Evolutionary conservation across 768 basidiomycete species (phyloP).

Genomic region (Ramaria sp.): DNA sequence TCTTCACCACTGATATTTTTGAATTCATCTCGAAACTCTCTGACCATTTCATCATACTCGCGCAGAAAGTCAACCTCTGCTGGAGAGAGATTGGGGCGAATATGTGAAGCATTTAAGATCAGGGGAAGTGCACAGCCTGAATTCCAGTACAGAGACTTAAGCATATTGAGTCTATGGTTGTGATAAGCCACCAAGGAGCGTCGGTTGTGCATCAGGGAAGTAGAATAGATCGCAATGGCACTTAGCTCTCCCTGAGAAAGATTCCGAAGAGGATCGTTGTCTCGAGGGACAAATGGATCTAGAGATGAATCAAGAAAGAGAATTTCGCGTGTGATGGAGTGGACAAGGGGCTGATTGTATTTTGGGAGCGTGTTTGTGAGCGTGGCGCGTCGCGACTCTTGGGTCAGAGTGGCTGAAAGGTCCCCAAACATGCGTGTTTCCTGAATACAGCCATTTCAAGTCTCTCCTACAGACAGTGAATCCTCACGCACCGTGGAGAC

Average conservation of each 20-base stretch:
- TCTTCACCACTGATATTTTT: slow-evolving; percentile 31
- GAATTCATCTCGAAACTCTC: slow-evolving; percentile 78
- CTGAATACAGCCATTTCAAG: not conserved
- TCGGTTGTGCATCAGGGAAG: slow-evolving; percentile 85
- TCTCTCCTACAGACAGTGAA: not conserved
- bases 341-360: slow-evolving; percentile 84
- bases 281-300: slow-evolving; percentile 23
- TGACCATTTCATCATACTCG: slow-evolving; percentile 67
- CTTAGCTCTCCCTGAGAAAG: slow-evolving; percentile 35
- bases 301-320: slow-evolving; percentile 65
- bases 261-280: slow-evolving; percentile 20
- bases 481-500: slow-evolving; percentile 1
- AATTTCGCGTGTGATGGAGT: slow-evolving; percentile 81
- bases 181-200: slow-evolving; percentile 95
- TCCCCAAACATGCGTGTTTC: slow-evolving; percentile 38
- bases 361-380: slow-evolving; percentile 77
- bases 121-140: slow-evolving; percentile 81
- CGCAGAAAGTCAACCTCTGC: slow-evolving; percentile 79
- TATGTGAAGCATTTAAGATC: slow-evolving; percentile 55
- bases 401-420: slow-evolving; percentile 77
- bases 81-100: slow-evolving; percentile 64
- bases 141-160: slow-evolving; percentile 85
- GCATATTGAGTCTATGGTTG: slow-evolving; percentile 68
- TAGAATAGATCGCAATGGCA: slow-evolving; percentile 77
- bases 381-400: slow-evolving; percentile 78